A percentile compares a stretch with the other conserved stretches of the same genome.
phyloP scores from a whole-genome alignment of 164 flowering plant genomes.

The Warburgia ugandensis region DNA sequence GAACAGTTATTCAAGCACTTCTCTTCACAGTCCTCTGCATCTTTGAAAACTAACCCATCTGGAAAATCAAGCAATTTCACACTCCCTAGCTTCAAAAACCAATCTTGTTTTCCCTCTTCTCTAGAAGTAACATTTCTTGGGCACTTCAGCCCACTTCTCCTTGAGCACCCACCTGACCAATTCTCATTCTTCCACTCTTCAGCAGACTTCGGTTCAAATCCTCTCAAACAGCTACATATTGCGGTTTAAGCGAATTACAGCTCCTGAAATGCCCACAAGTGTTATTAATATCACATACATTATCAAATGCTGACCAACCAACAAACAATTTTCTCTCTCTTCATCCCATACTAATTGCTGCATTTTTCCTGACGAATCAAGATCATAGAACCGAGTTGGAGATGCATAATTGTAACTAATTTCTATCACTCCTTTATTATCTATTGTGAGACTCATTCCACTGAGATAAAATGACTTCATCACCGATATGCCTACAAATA shows the following conservation, averaged over 20 bases:
- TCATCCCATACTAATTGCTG: neutral
- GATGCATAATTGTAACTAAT: neutral
- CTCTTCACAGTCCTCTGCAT: neutral
- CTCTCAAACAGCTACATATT: slow-evolving; percentile 32
- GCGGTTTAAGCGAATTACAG: neutral
- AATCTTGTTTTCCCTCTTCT: slow-evolving; percentile 16
- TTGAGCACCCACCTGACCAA: neutral
- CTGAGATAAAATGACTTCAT: neutral
- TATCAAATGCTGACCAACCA: neutral
- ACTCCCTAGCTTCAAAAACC: slow-evolving; percentile 19
- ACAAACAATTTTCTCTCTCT: neutral
- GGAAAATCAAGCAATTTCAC: slow-evolving; percentile 25
- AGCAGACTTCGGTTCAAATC: slow-evolving; percentile 20
- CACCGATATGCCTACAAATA: neutral
- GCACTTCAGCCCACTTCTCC: neutral
- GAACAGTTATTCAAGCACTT: slow-evolving; percentile 12
- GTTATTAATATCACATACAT: neutral
- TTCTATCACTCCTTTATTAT: neutral
- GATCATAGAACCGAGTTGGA: neutral
- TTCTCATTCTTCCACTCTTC: slow-evolving; percentile 17
- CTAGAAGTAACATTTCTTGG: neutral
- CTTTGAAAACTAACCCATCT: neutral
- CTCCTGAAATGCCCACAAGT: neutral
- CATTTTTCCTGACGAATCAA: neutral
- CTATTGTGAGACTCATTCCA: neutral